Evolutionary conservation across 805 yeast species (phyloP).

Genomic region (Ogataea angusta): DNA sequence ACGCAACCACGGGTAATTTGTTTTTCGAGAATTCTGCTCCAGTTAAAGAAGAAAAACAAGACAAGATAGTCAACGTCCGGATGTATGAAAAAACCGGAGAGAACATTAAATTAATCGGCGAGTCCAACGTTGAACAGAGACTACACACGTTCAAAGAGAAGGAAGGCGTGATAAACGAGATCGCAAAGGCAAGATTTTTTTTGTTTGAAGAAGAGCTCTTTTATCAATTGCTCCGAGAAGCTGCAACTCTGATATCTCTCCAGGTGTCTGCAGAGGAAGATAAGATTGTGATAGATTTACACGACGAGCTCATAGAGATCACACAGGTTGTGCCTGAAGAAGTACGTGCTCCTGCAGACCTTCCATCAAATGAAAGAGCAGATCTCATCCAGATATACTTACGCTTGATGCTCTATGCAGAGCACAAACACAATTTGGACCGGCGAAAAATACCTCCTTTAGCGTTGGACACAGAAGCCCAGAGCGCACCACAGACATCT

Average conservation of each 20-base stretch:
- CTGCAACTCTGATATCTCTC: slow-evolving; percentile 61
- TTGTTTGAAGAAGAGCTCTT: slow-evolving; percentile 89
- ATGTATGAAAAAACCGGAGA: slow-evolving; percentile 33
- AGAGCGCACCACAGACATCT: slow-evolving; percentile 6
- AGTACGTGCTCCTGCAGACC: slow-evolving; percentile 22
- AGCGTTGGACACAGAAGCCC: slow-evolving; percentile 36
- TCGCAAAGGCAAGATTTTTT: slow-evolving; percentile 65
- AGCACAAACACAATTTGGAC: slow-evolving; percentile 46
- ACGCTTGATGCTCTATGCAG: slow-evolving; percentile 59
- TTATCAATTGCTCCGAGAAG: slow-evolving; percentile 73
- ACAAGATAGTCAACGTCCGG: slow-evolving; percentile 56
- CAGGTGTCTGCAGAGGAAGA: slow-evolving; percentile 65
- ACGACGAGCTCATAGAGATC: slow-evolving; percentile 66
- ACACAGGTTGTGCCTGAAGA: slow-evolving; percentile 50
- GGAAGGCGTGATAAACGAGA: slow-evolving; percentile 38
- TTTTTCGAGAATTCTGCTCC: slow-evolving; percentile 34
- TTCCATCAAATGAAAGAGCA: slow-evolving; percentile 41
- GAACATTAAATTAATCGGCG: slow-evolving; percentile 56
- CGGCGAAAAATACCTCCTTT: slow-evolving; percentile 46
- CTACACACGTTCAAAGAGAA: slow-evolving; percentile 14
- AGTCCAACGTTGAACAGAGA: slow-evolving; percentile 38
- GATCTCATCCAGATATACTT: slow-evolving; percentile 51
- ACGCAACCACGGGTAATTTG: slow-evolving; percentile 41
- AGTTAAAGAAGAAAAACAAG: slow-evolving; percentile 35
- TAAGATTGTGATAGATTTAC: slow-evolving; percentile 61